Evolutionary conservation across 2,329 filamentous ascomycete species (phyloP).

Genomic region (Aspergillus fijiensis): DNA sequence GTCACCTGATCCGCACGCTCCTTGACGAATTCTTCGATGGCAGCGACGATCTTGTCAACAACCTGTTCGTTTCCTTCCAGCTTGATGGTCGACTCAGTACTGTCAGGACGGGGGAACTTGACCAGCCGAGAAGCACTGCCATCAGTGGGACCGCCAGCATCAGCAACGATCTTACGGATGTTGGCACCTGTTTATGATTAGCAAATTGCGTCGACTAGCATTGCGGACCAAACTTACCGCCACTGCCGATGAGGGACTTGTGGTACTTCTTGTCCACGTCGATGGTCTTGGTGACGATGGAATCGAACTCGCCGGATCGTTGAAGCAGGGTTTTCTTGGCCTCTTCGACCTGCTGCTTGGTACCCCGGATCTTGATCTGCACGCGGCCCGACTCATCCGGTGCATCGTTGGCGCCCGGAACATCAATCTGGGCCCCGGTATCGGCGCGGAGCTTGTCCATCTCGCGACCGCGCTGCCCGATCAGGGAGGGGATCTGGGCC

Average conservation of each 20-base stretch:
- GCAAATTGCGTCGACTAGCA: conserved; percentile 37
- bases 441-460: conserved; percentile 85
- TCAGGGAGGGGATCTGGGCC: conserved; percentile 88
- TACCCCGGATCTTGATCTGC: conserved; percentile 89
- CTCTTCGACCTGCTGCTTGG: conserved; percentile 83
- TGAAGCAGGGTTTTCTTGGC: conserved; percentile 88
- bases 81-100: conserved; percentile 78
- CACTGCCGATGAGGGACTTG: conserved; percentile 76
- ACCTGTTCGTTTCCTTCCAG: conserved; percentile 81
- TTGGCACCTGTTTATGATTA: conserved; percentile 63
- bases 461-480: conserved; percentile 83
- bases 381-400: conserved; percentile 66
- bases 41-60: conserved; percentile 82
- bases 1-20: conserved; percentile 81
- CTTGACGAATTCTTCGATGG: conserved; percentile 78
- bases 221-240: conserved; percentile 62
- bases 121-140: conserved; percentile 83
- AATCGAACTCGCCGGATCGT: conserved; percentile 82
- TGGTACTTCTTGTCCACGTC: conserved; percentile 96
- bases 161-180: conserved; percentile 79
- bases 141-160: conserved; percentile 87
- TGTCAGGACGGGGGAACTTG: conserved; percentile 88
- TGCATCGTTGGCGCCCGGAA: conserved; percentile 76
- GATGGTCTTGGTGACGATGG: conserved; percentile 79
- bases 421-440: conserved; percentile 87